Percentiles rank a stretch among this genome's conserved stretches.
phyloP scores from a whole-genome alignment of 345 rosid species.

The Gossypium raimondii region DNA sequence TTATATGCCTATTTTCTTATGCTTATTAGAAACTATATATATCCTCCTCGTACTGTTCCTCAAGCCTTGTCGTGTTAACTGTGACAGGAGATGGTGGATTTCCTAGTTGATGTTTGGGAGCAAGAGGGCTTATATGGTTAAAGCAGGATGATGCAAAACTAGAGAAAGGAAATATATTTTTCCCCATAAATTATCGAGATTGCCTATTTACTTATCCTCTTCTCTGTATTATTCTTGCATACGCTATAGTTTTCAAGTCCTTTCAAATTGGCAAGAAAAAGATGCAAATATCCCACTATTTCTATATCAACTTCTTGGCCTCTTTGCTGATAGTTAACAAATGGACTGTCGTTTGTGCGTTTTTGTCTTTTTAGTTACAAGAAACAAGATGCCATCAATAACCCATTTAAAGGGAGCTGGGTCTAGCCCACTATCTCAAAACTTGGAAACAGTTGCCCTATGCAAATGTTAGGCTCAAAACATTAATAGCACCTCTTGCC shows the following conservation, averaged over 20 bases:
- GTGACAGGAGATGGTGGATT: constrained; percentile 64
- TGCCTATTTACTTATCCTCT: neutral
- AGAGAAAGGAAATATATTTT: neutral
- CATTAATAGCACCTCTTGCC: neutral
- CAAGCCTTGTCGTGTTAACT: neutral
- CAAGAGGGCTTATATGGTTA: constrained; percentile 51
- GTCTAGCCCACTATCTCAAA: neutral
- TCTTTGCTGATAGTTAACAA: neutral
- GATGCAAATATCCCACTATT: neutral
- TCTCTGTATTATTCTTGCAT: neutral
- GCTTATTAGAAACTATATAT: neutral
- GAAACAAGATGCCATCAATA: neutral
- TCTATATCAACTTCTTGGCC: neutral
- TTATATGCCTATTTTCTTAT: neutral
- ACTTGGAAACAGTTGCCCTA: neutral
- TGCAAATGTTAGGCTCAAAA: neutral
- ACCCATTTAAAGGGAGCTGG: neutral
- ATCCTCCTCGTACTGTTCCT: neutral
- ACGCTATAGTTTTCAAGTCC: neutral
- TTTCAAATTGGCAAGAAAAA: neutral
- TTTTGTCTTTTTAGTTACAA: neutral
- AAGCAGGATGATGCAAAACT: constrained; percentile 5
- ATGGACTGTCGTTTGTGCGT: neutral
- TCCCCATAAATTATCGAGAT: neutral
- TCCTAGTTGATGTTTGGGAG: constrained; percentile 61